Evolutionary conservation across 1,284 basidiomycete species (phyloP).

Genomic region (Inonotus obliquus): DNA sequence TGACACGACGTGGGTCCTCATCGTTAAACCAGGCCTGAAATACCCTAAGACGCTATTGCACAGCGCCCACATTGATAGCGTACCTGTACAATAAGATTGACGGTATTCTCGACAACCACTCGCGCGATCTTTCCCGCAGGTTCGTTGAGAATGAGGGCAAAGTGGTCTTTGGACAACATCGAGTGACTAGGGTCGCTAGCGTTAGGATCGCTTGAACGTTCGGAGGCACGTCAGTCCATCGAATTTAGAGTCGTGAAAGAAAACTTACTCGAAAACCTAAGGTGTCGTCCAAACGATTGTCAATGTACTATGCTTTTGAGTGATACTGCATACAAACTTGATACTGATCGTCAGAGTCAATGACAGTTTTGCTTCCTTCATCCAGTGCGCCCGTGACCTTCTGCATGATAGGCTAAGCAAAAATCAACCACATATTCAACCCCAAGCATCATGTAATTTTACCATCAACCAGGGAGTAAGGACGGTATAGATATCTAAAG

Average conservation of each 20-base stretch:
- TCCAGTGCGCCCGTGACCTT: constrained; percentile 55
- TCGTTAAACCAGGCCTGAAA: constrained; percentile 49
- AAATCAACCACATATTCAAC: neutral
- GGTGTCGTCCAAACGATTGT: constrained; percentile 15
- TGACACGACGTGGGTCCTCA: constrained; percentile 43
- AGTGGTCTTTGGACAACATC: constrained; percentile 65
- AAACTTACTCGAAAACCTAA: constrained; percentile 50
- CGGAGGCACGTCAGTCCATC: neutral
- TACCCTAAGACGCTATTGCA: neutral
- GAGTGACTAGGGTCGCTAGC: constrained; percentile 74
- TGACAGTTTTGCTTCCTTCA: constrained; percentile 64
- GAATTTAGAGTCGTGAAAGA: neutral
- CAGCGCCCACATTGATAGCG: constrained; percentile 12
- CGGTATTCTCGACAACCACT: constrained; percentile 58
- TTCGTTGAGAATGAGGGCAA: constrained; percentile 60
- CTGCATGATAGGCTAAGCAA: constrained; percentile 48
- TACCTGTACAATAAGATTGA: constrained; percentile 59
- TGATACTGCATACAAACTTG: constrained; percentile 32
- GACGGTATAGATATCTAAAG: constrained; percentile 64
- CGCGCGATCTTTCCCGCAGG: constrained; percentile 71
- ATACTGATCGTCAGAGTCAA: constrained; percentile 68
- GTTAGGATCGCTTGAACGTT: constrained; percentile 38
- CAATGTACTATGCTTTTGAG: neutral
- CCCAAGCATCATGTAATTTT: constrained; percentile 17
- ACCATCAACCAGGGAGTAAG: constrained; percentile 62